Conservation (phyloP, 2,329 filamentous ascomycete genomes). For the Aspergillus pseudonomiae region DNA sequence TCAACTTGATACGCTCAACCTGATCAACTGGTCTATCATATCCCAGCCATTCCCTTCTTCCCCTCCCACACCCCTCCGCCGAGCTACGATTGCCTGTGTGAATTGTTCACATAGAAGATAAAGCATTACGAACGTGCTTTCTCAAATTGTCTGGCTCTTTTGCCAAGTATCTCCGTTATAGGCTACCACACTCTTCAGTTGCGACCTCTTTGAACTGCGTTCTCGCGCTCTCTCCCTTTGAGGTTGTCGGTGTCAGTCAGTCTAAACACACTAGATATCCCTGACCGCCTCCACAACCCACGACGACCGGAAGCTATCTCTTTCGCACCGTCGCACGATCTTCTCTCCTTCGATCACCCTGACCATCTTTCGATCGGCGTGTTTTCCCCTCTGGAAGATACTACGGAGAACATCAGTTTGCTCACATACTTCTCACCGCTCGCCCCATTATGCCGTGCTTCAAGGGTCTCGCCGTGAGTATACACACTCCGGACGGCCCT, state of each 20-base stretch:
- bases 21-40: not conserved
- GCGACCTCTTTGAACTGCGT: not conserved
- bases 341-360: constrained; percentile 7
- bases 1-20: not conserved
- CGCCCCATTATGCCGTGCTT: constrained; percentile 79
- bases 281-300: constrained; percentile 33
- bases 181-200: not conserved
- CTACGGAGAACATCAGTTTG: constrained; percentile 8
- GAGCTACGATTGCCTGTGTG: not conserved
- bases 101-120: constrained; percentile 2
- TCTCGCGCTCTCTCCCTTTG: constrained; percentile 4
- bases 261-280: constrained; percentile 17
- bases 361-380: not conserved
- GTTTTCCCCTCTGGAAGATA: constrained; percentile 8
- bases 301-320: constrained; percentile 14
- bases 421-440: not conserved
- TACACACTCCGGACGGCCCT: constrained; percentile 79
- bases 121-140: not conserved
- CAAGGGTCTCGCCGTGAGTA: constrained; percentile 97
- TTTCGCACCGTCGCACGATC: constrained; percentile 9
- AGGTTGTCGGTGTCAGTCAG: constrained; percentile 12
- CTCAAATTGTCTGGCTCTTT: not conserved
- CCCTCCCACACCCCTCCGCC: constrained; percentile 1
- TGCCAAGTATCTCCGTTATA: not conserved
- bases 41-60: not conserved